These are phyloP conservation scores for Camptophora hylomeconis DNA, from an alignment of 2,329 filamentous ascomycete genomes.

Conservation along the genomic window DNA sequence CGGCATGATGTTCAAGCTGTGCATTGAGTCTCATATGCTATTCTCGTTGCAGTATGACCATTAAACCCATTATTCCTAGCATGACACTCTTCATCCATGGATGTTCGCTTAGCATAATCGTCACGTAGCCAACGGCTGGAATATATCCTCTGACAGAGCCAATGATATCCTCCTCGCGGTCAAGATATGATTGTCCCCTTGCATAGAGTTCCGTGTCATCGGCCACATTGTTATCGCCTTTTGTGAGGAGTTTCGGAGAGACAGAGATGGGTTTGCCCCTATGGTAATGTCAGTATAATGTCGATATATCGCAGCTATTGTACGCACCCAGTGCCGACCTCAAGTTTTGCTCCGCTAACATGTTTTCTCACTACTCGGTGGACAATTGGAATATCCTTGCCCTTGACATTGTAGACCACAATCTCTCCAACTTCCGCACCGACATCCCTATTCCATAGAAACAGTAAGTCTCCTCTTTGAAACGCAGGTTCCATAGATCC, in stretches of 20 bases:
- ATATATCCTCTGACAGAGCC: slow-evolving; percentile 86
- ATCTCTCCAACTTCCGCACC: slow-evolving; percentile 59
- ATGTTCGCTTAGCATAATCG: slow-evolving; percentile 86
- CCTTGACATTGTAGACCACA: slow-evolving; percentile 72
- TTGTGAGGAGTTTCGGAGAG: slow-evolving; percentile 62
- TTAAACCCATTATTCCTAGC: slow-evolving; percentile 85
- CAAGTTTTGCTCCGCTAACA: too few species aligned
- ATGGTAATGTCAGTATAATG: slow-evolving; percentile 2
- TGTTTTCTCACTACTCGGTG: slow-evolving; percentile 72
- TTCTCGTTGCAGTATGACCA: slow-evolving; percentile 86
- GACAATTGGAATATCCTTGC: slow-evolving; percentile 95
- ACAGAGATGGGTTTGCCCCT: slow-evolving; percentile 7
- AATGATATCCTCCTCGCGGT: slow-evolving; percentile 72
- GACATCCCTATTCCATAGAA: slow-evolving; percentile 48
- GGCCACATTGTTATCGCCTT: slow-evolving; percentile 90
- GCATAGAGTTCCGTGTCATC: slow-evolving; percentile 92
- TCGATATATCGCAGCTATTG: background rate
- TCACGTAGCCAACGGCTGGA: slow-evolving; percentile 92
- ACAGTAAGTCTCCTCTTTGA: slow-evolving; percentile 49
- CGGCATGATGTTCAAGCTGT: too few species aligned
- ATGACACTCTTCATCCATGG: slow-evolving; percentile 95
- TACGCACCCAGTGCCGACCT: too few species aligned
- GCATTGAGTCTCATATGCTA: slow-evolving; percentile 37
- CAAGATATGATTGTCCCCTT: slow-evolving; percentile 70
- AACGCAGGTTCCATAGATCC: slow-evolving; percentile 59